Evolutionary conservation across 2,329 filamentous ascomycete genomes (phyloP).

Genomic region (Cytospora schulzeri): DNA sequence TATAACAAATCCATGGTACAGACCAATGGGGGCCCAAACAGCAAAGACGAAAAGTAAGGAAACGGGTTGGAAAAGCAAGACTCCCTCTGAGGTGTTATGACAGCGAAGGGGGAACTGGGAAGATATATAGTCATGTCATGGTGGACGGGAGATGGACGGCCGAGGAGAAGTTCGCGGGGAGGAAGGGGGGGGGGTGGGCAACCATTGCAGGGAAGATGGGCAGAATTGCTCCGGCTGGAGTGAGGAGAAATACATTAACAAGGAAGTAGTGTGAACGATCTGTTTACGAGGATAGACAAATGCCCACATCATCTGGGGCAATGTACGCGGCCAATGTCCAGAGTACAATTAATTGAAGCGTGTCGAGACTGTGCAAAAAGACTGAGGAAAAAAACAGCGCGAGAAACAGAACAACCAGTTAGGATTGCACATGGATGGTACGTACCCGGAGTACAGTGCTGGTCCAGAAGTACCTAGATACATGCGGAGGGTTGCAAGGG

Average conservation of each 20-base stretch:
- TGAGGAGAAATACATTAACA: slow-evolving; percentile 29
- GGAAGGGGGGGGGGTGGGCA: slow-evolving; percentile 21
- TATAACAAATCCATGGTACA: slow-evolving; percentile 45
- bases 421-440: slow-evolving; percentile 23
- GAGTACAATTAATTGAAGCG: slow-evolving; percentile 28
- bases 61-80: slow-evolving; percentile 23
- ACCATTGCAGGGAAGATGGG: slow-evolving; percentile 26
- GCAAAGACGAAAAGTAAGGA: slow-evolving; percentile 25
- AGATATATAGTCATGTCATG: slow-evolving; percentile 51
- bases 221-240: slow-evolving; percentile 26
- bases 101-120: slow-evolving; percentile 43
- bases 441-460: slow-evolving; percentile 26
- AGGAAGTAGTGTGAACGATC: slow-evolving; percentile 29
- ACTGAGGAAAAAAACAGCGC: slow-evolving; percentile 25
- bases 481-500: slow-evolving; percentile 22
- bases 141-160: slow-evolving; percentile 27
- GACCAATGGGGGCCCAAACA: slow-evolving; percentile 39
- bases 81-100: slow-evolving; percentile 32
- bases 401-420: slow-evolving; percentile 24
- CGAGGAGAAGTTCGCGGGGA: slow-evolving; percentile 30
- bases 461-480: slow-evolving; percentile 20
- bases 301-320: slow-evolving; percentile 29
- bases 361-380: slow-evolving; percentile 26
- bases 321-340: slow-evolving; percentile 26
- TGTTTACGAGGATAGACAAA: slow-evolving; percentile 29